phyloP scores from a whole-genome alignment of 164 flowering plant genomes.

The Dillenia turbinata region DNA sequence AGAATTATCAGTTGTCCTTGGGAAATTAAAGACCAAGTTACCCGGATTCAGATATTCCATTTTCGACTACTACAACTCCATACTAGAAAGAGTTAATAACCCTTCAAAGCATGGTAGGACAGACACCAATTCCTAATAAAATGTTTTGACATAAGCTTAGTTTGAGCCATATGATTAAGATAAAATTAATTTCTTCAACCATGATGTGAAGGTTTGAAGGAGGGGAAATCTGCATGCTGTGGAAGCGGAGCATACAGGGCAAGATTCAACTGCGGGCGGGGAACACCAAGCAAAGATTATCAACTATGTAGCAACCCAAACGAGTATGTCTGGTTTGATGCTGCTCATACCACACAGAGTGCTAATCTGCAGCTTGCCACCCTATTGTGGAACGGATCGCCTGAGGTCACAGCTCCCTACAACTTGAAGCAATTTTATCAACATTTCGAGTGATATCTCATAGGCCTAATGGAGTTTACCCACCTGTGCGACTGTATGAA shows the following conservation, averaged over 20 bases:
- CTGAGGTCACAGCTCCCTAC: conserved; percentile 5
- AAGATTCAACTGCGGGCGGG: conserved; percentile 13
- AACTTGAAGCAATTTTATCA: conserved; percentile 4
- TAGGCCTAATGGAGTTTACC: no score
- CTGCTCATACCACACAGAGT: conserved; percentile 22
- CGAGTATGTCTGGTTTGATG: conserved; percentile 25
- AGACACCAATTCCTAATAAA: background rate
- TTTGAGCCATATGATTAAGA: background rate
- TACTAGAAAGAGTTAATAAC: background rate
- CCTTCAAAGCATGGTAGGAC: conserved; percentile 13
- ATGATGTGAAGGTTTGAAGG: conserved; percentile 21
- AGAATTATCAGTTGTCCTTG: conserved; percentile 8
- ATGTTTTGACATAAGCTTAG: background rate
- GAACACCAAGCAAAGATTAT: conserved; percentile 1
- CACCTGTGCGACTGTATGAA: no score
- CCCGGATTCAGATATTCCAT: conserved; percentile 24
- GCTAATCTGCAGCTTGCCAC: conserved; percentile 20
- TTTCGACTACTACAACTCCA: conserved; percentile 10
- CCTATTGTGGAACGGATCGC: conserved; percentile 20
- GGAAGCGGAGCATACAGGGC: conserved; percentile 20
- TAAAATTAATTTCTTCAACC: background rate
- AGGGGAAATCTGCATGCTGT: conserved; percentile 25
- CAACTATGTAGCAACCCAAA: conserved; percentile 17
- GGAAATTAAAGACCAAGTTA: conserved; percentile 7
- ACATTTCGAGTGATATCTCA: no score